phyloP scores from a whole-genome alignment of 1,139 yeast species.

The Nakaseomyces nivariensis region DNA sequence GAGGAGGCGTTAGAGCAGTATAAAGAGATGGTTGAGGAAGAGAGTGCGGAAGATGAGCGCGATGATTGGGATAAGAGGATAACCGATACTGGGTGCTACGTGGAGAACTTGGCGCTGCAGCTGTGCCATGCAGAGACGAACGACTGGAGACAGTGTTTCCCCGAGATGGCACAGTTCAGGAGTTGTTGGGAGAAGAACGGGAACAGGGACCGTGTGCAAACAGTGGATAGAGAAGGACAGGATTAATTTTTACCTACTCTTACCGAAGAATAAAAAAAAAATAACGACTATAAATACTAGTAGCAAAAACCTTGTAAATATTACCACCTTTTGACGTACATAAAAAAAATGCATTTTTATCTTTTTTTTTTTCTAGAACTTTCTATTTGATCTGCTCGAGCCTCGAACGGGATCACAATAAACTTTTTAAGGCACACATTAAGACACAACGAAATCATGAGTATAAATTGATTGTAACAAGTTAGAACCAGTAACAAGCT shows the following conservation, averaged over 20 bases:
- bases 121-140: constrained; percentile 72
- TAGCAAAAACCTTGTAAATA: too few species aligned
- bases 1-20: constrained; percentile 27
- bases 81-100: constrained; percentile 55
- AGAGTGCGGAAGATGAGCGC: constrained; percentile 11
- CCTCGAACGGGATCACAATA: background rate
- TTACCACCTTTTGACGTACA: background rate
- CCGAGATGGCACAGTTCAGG: constrained; percentile 36
- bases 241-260: background rate
- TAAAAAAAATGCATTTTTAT: background rate
- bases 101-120: constrained; percentile 52
- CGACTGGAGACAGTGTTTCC: constrained; percentile 65
- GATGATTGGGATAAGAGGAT: constrained; percentile 55
- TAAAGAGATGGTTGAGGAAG: constrained; percentile 19
- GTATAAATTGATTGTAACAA: too few species aligned
- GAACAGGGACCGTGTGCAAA: constrained; percentile 24
- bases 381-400: background rate
- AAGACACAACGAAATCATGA: too few species aligned
- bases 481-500: too few species aligned
- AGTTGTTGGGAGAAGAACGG: constrained; percentile 26
- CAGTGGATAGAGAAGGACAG: constrained; percentile 17
- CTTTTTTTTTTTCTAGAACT: background rate
- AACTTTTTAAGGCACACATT: too few species aligned
- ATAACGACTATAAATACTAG: background rate
- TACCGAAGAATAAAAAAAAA: background rate